Conservation (phyloP, 129 eudicot genomes). For the Rutidosis leptorrhynchoides region DNA sequence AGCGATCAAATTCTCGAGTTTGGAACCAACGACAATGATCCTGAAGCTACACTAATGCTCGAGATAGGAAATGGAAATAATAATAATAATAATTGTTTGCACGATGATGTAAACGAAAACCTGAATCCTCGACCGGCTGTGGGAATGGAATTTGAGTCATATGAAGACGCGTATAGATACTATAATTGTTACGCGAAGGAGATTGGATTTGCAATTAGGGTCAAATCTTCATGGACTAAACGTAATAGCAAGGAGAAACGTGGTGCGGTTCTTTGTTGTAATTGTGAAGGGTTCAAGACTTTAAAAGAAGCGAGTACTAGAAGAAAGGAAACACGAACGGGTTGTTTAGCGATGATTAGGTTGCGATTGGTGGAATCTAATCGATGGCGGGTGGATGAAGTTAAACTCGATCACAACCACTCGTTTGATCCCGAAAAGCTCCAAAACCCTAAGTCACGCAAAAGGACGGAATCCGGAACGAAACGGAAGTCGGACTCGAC, state of each 20-base stretch:
- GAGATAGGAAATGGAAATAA: constrained; percentile 35
- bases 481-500: constrained; percentile 56
- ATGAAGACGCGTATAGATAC: constrained; percentile 73
- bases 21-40: constrained; percentile 35
- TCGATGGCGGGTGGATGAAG: constrained; percentile 87
- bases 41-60: constrained; percentile 33
- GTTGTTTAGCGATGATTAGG: constrained; percentile 87
- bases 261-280: constrained; percentile 91
- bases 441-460: constrained; percentile 70
- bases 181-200: constrained; percentile 65
- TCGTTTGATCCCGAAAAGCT: constrained; percentile 74
- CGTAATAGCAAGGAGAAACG: constrained; percentile 86
- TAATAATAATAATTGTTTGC: not conserved
- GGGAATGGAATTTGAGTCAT: constrained; percentile 76
- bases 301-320: constrained; percentile 66
- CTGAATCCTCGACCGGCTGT: constrained; percentile 48
- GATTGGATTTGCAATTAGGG: constrained; percentile 70
- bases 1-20: constrained; percentile 40
- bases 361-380: constrained; percentile 61
- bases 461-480: constrained; percentile 51
- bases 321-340: constrained; percentile 87
- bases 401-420: constrained; percentile 83
- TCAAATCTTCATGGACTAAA: constrained; percentile 90
- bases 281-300: constrained; percentile 88
- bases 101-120: constrained; percentile 25